These are phyloP conservation scores for Aspergillus egyptiacus DNA, from an alignment of 495 filamentous ascomycete genomes.

Conservation along the genomic window DNA sequence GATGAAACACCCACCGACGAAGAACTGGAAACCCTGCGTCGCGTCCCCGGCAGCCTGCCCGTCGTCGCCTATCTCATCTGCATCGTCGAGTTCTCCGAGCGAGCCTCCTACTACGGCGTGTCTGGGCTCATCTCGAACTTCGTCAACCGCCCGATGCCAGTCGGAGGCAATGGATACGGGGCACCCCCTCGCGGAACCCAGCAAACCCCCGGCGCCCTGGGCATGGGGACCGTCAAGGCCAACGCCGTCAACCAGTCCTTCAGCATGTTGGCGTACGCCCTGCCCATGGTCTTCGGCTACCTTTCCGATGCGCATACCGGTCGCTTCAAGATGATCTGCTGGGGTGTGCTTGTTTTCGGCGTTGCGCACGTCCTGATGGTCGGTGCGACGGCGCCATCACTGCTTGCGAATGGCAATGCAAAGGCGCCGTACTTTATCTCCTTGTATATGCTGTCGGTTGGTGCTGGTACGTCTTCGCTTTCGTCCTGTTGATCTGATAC, in stretches of 20 bases:
- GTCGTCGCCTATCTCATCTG: conserved; percentile 47
- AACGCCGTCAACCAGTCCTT: conserved; percentile 57
- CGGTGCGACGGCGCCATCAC: conserved; percentile 53
- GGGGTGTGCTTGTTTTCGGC: conserved; percentile 59
- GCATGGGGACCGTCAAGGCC: conserved; percentile 51
- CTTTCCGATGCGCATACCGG: conserved; percentile 49
- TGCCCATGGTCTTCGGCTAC: conserved; percentile 48
- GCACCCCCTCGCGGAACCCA: conserved; percentile 50
- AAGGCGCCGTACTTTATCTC: conserved; percentile 50
- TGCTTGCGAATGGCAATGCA: conserved; percentile 25
- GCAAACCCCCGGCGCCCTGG: conserved; percentile 52
- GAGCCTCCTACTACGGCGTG: conserved; percentile 53
- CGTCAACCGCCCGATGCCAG: conserved; percentile 47
- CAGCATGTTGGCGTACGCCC: conserved; percentile 52
- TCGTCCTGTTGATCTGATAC: not conserved
- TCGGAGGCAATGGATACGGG: conserved; percentile 56
- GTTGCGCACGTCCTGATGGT: conserved; percentile 58
- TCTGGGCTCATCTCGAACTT: conserved; percentile 56
- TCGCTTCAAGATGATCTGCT: conserved; percentile 48
- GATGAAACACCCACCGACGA: conserved; percentile 45
- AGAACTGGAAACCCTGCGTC: conserved; percentile 49
- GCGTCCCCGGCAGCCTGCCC: conserved; percentile 49
- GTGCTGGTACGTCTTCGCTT: conserved; percentile 22
- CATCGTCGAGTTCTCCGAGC: conserved; percentile 53
- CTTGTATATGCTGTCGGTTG: conserved; percentile 36